phyloP scores from a whole-genome alignment of 2,329 filamentous ascomycete genomes.

The Sclerotiophoma versabilis region DNA sequence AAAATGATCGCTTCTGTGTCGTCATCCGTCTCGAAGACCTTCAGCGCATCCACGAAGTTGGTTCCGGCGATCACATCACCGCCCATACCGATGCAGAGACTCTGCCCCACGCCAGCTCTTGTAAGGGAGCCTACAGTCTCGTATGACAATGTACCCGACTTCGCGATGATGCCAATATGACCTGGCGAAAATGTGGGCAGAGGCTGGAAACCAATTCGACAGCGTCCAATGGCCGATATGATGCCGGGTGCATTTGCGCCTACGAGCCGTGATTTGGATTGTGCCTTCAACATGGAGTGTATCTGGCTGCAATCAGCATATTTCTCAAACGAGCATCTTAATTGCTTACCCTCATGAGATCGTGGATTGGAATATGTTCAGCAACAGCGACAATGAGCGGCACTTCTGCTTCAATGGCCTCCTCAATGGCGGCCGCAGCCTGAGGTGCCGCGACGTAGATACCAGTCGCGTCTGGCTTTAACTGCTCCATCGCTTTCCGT shows the following conservation, averaged over 20 bases:
- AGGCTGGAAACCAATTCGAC: conserved; percentile 78
- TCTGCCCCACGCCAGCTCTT: conserved; percentile 77
- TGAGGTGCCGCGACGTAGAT: conserved; percentile 82
- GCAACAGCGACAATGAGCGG: conserved; percentile 80
- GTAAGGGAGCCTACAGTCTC: conserved; percentile 79
- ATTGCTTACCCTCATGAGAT: conserved; percentile 70
- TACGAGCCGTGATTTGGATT: conserved; percentile 74
- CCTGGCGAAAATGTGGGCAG: conserved; percentile 74
- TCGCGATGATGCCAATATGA: conserved; percentile 77
- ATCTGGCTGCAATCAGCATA: conserved; percentile 55
- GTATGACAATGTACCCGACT: conserved; percentile 81
- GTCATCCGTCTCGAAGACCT: conserved; percentile 69
- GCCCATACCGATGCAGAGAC: conserved; percentile 78
- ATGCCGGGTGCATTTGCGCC: conserved; percentile 85
- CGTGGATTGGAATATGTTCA: conserved; percentile 80
- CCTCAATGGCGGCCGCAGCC: conserved; percentile 75
- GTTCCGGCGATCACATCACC: conserved; percentile 79
- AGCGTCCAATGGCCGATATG: conserved; percentile 74
- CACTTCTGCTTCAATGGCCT: conserved; percentile 80
- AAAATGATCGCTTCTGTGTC: conserved; percentile 76
- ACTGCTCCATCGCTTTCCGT: conserved; percentile 69
- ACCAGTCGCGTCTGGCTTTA: conserved; percentile 78
- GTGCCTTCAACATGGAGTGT: conserved; percentile 73
- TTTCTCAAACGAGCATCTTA: background rate
- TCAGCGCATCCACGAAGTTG: conserved; percentile 73